Evolutionary conservation across 2,329 filamentous ascomycete species (phyloP).

Genomic region (Epichloe scottii): DNA sequence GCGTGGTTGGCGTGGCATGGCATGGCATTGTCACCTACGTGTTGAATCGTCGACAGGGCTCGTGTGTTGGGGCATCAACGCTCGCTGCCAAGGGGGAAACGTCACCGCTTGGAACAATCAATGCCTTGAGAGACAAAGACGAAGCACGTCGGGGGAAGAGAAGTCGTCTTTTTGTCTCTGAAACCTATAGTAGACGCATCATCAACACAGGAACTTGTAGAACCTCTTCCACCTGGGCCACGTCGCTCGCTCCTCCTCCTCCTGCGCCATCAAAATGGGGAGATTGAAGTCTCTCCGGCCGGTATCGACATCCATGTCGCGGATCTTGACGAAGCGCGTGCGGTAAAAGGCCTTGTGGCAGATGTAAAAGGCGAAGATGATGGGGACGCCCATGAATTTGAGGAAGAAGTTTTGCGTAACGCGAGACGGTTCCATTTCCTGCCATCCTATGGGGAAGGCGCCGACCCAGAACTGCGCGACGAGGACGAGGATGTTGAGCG

Average conservation of each 20-base stretch:
- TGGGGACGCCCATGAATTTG: conserved; percentile 56
- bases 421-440: conserved; percentile 26
- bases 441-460: conserved; percentile 57
- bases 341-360: conserved; percentile 63
- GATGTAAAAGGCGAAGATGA: conserved; percentile 55
- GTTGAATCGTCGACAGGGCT: too few species aligned
- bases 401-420: conserved; percentile 60
- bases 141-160: too few species aligned
- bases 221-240: conserved; percentile 70
- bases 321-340: conserved; percentile 52
- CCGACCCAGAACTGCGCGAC: conserved; percentile 82
- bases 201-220: conserved; percentile 61
- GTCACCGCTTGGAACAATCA: too few species aligned
- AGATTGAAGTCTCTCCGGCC: conserved; percentile 79
- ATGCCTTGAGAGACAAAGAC: too few species aligned
- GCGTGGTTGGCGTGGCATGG: too few species aligned
- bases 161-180: not conserved
- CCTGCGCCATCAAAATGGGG: conserved; percentile 64
- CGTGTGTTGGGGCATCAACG: too few species aligned
- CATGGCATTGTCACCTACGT: too few species aligned
- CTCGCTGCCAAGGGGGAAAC: too few species aligned
- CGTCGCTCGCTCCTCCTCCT: conserved; percentile 55
- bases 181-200: not conserved
- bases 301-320: conserved; percentile 78
- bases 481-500: conserved; percentile 64